Base-by-base conservation (phyloP, 2,329 filamentous ascomycete species). In the Pseudogymnoascus sp. region DNA sequence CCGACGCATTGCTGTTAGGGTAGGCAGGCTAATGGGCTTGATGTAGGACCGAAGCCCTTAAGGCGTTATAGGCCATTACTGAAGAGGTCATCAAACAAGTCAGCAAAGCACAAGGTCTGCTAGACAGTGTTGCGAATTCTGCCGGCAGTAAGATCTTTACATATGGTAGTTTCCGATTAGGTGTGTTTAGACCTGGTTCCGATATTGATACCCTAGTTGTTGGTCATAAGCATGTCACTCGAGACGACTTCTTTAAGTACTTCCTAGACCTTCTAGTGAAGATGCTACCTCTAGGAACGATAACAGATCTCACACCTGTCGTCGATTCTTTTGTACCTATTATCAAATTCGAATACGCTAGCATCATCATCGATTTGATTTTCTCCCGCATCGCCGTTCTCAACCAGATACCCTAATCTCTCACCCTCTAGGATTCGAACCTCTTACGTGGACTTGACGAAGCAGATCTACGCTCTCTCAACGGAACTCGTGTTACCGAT, bases 141-240 rank as follows among this genome's bases (percentile, higher is more conserved):
- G 90, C 92, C 5, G 90, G 92, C 62, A 93, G 92, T 67, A 94
- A 92, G 77, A 87, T 99, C 68, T 96, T 96, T 75, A 95, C 93
- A 1, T 99, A 94, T 75, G 94, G 94, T 67, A 97, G 94, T 76
- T 99, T 93, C 75, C 88, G 92, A 40, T 81, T 99, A 10, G 94
- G 94, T 65, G 94, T 97, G 23, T 96, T 90, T 75, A 92, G 92
- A 5, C 94, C 94, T 50, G 92, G 92, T 60, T 97, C 94, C 56
- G 94, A 99, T 85, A 97, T 99, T 70, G 94, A 99, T 78, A 97
- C 94, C 1, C 84, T 99, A 60, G 87, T 97, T 64, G 89, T 97
- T 60, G 92, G 88, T 12, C 94, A 94, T 8, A 92, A 91, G 77
- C 92, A 96, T 72, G 89, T 97, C 62, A 84, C 84, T 10, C 88